Base-by-base conservation (phyloP, 1,284 basidiomycete species). In the Cystodermella granulosa region DNA sequence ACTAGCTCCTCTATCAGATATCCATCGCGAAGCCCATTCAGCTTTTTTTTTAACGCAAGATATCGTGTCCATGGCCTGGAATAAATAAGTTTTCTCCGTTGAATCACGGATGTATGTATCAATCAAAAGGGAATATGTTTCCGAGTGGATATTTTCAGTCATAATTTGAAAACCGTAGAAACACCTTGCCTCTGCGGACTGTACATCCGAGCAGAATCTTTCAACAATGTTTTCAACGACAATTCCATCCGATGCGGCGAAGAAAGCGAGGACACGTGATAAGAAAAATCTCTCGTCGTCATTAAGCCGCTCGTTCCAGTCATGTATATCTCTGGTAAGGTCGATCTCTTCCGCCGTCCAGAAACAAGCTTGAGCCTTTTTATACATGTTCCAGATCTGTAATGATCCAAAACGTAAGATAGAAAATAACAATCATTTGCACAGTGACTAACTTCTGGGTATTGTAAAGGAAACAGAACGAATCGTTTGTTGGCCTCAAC, bases 131-230 rank as follows among this genome's bases (percentile, higher is more conserved):
- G 95, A 98, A 70, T 98, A 97, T 1, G 94, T 95, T 68, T 98
- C 95, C 3, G 93, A 95, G 68, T 94, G 91, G 42, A 94, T 86
- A 66, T 93, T 93, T 68, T 98, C 95, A 89, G 97, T 98, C 94
- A 97, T 98, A 65, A 98, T 95, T 65, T 98, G 94, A 78, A 98
- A 98, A 16, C 94, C 94, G 65, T 98, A 98, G 75, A 98, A 98
- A 67, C 91, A 96, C 31, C 94, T 89, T 11, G 94, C 95, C 70
- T 98, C 94, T 22, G 94, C 91, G 6, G 77, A 83, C 66, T 98
- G 93, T 1, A 98, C 93, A 66, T 98, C 94, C 49, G 85, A 84
- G 24, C 89, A 93, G 73, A 96, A 98, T 31, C 92, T 84, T 70
- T 97, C 92, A 47, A 97, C 78, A 1, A 98, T 77, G 69, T 98